Evolutionary conservation across 2,329 filamentous ascomycete genomes (phyloP), one percentile per base, ranked within the genome.

Genomic region (Claviceps cyperi): DNA sequence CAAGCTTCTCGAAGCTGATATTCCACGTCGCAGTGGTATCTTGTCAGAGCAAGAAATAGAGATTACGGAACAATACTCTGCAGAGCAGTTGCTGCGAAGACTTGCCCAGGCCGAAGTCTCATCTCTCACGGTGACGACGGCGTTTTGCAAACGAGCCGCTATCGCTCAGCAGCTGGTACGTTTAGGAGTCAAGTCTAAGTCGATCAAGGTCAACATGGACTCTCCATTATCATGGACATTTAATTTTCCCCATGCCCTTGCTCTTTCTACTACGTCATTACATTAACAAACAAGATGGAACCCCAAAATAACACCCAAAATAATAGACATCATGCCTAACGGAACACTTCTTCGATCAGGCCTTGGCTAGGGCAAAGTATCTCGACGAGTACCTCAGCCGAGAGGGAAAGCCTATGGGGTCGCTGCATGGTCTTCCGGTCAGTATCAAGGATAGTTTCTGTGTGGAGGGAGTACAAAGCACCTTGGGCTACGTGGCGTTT

Each of bases 321-420:
- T 28, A 39, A 13, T 5, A 60, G 50, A 55, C 55, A 13, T 65
- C 66, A 50, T 69, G 66, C 44, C 53, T 69, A 17, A 70, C 66
- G 0, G 72, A 75, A 52, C 66, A 72, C 0, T 67, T 75, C 46
- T 76, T 77, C 54, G 61, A 68, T 7, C 47, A 54, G 56, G 65
- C 50, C 4, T 36, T 53, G 15, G 19, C 37, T 5, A 50, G 55
- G 15, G 57, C 57, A 15, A 46, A 24, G 14, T 48, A 54, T 13
- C 49, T 60, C 4, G 57, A 60, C 24, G 17, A 50, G 4, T 49
- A 49, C 41, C 24, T 55, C 8, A 41, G 54, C 4, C 43, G 45
- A 13, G 36, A 40, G 1, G 54, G 57, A 6, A 50, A 50, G 43
- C 53, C 55, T 1, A 21, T 53, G 0, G 59, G 59, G 0, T 58